phyloP scores from a whole-genome alignment of 2,329 filamentous ascomycete species.

The Aspergillus ochraceus region DNA sequence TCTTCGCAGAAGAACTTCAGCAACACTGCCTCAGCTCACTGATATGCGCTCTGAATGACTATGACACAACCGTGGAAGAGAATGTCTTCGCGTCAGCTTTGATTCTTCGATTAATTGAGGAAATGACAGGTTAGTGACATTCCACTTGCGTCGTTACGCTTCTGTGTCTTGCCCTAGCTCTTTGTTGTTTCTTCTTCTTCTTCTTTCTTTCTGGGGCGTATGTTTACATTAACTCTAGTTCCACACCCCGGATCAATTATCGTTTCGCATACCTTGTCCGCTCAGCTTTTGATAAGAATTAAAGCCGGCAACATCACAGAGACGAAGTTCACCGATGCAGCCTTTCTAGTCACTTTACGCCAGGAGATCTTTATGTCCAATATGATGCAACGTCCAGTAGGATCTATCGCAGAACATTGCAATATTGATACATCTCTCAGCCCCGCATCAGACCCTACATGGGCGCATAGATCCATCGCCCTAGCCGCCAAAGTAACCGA shows the following conservation, averaged over 20 bases:
- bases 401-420: background rate
- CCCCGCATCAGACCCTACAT: background rate
- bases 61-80: background rate
- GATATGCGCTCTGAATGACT: constrained; percentile 2
- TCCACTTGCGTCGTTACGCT: background rate
- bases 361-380: constrained; percentile 5
- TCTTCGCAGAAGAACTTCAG: background rate
- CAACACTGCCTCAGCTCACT: constrained; percentile 1
- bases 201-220: no score
- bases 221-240: background rate
- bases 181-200: background rate
- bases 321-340: constrained; percentile 5
- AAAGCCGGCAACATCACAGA: background rate
- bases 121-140: constrained; percentile 1
- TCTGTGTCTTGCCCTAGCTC: background rate
- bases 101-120: constrained; percentile 3
- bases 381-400: constrained; percentile 2
- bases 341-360: constrained; percentile 3
- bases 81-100: constrained; percentile 5
- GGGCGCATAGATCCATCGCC: constrained; percentile 3
- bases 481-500: constrained; percentile 5
- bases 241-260: background rate
- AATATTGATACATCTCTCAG: constrained; percentile 5
- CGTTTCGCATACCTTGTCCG: background rate
- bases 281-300: background rate